Percentiles rank a stretch among this genome's conserved stretches.
These are phyloP conservation scores for Xerocomellus chrysenteron DNA, from an alignment of 768 basidiomycete genomes.

Conservation along the genomic window DNA sequence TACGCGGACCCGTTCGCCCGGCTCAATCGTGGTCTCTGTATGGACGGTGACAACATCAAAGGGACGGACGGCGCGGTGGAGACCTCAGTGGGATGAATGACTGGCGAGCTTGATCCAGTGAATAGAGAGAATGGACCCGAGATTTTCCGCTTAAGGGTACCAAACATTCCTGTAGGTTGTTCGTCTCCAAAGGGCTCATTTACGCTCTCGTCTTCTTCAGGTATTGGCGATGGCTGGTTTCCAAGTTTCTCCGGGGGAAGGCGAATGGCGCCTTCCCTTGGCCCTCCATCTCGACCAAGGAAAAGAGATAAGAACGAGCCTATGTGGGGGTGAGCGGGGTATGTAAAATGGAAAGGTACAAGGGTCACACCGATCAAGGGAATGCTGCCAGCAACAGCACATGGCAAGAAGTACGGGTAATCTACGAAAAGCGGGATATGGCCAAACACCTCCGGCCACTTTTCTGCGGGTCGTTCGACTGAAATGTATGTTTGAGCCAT, in stretches of 20 bases:
- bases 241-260: constrained; percentile 74
- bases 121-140: constrained; percentile 58
- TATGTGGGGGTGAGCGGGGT: constrained; percentile 25
- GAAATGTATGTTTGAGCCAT: constrained; percentile 13
- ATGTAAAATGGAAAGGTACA: background rate
- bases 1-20: constrained; percentile 76
- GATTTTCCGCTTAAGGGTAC: constrained; percentile 46
- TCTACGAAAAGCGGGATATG: constrained; percentile 63
- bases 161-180: constrained; percentile 36
- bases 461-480: constrained; percentile 84
- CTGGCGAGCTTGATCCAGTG: constrained; percentile 52
- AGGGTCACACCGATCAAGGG: constrained; percentile 60
- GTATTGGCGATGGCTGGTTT: constrained; percentile 49
- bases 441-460: constrained; percentile 80
- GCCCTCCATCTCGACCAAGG: constrained; percentile 88
- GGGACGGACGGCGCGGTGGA: constrained; percentile 44
- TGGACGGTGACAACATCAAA: constrained; percentile 40
- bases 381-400: constrained; percentile 70
- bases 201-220: constrained; percentile 61
- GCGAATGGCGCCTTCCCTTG: constrained; percentile 80
- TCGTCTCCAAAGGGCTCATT: constrained; percentile 47
- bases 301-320: constrained; percentile 89
- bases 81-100: constrained; percentile 34
- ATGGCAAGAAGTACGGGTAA: constrained; percentile 92
- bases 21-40: constrained; percentile 50